Percentiles rank a stretch among this genome's conserved stretches.
These are phyloP conservation scores for Tilletia walkeri DNA, from an alignment of 1,284 basidiomycete genomes.

Conservation along the genomic window DNA sequence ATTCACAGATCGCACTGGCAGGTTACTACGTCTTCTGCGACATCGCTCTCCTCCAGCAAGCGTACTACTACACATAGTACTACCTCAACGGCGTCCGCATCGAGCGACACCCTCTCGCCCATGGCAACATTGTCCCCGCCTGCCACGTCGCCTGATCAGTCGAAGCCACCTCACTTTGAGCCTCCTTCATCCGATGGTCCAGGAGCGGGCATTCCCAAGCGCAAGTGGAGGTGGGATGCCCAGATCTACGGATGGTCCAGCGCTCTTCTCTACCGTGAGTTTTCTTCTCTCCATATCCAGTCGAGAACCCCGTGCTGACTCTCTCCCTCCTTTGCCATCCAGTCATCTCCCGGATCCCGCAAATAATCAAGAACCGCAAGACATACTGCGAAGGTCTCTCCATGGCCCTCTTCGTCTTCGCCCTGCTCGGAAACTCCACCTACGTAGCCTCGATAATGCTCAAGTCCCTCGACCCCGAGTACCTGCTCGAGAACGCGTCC, in stretches of 20 bases:
- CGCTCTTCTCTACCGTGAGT: conserved; percentile 72
- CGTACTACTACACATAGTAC: conserved; percentile 13
- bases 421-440: conserved; percentile 68
- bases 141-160: background rate
- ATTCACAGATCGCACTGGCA: conserved; percentile 49
- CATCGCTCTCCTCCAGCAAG: conserved; percentile 56
- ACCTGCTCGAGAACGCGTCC: conserved; percentile 77
- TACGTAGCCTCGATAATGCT: conserved; percentile 74
- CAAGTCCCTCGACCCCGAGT: conserved; percentile 69
- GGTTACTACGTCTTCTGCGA: conserved; percentile 83
- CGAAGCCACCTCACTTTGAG: background rate
- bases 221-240: conserved; percentile 64
- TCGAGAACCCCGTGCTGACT: too few relatives aligned
- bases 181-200: background rate
- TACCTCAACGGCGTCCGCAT: conserved; percentile 11
- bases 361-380: conserved; percentile 68
- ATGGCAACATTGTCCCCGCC: conserved; percentile 1
- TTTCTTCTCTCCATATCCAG: too few relatives aligned
- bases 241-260: too few relatives aligned
- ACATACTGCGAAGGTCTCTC: conserved; percentile 88
- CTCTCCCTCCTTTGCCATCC: too few relatives aligned
- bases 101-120: conserved; percentile 7
- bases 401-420: conserved; percentile 85
- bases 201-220: conserved; percentile 7
- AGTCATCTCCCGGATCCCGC: conserved; percentile 47